These are phyloP conservation scores for Phytophthora uliginosa DNA, from an alignment of 352 stramenopile genomes.

Conservation along the genomic window DNA sequence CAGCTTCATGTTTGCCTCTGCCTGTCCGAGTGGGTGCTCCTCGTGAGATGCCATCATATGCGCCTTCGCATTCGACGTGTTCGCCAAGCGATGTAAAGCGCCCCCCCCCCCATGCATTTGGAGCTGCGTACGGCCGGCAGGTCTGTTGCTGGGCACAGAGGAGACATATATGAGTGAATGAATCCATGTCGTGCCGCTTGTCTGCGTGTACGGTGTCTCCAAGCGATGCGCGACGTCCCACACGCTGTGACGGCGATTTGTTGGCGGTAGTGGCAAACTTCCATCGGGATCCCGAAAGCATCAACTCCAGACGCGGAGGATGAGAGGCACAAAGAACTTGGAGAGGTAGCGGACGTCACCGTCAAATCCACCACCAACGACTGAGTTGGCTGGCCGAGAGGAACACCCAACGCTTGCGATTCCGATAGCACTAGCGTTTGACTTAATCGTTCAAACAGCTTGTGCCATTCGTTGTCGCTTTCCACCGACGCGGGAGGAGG, in stretches of 20 bases:
- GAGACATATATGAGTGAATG: constrained; percentile 9
- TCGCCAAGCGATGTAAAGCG: neutral
- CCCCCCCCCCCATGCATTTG: constrained; percentile 1
- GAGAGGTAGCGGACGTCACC: neutral
- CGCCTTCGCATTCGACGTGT: neutral
- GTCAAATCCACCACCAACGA: neutral
- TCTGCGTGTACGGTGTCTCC: neutral
- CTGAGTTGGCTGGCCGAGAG: too few relatives aligned
- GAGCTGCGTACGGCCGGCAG: neutral
- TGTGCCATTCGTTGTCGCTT: too few relatives aligned
- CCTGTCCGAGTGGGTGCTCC: neutral
- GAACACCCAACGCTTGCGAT: too few relatives aligned
- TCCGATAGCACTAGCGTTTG: neutral
- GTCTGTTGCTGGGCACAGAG: neutral
- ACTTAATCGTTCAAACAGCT: neutral
- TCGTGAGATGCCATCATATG: neutral
- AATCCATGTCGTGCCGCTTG: neutral
- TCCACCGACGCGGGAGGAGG: neutral
- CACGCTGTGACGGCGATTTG: neutral
- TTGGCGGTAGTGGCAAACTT: neutral
- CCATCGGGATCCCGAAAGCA: constrained; percentile 2
- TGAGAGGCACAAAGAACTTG: neutral
- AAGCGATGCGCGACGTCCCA: constrained; percentile 2
- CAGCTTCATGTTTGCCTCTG: neutral
- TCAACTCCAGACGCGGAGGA: neutral